phyloP scores from a whole-genome alignment of 2,329 filamentous ascomycete genomes.

The Colletotrichum scovillei region DNA sequence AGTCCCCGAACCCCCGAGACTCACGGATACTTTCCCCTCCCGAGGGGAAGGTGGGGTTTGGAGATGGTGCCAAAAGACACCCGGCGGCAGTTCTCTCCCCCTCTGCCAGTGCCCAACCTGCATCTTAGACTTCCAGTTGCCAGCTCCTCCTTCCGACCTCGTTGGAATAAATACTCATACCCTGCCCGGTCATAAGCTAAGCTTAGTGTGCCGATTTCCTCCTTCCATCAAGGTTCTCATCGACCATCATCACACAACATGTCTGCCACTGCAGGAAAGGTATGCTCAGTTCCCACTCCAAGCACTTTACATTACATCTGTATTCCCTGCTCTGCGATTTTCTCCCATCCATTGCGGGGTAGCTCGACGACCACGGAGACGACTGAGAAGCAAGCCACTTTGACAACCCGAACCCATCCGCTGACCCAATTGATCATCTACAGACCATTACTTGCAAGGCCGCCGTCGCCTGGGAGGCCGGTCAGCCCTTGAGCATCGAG shows the following conservation, averaged over 20 bases:
- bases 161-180: slow-evolving; percentile 34
- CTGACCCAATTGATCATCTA: slow-evolving; percentile 18
- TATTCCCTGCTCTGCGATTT: slow-evolving; percentile 14
- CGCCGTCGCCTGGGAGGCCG: slow-evolving; percentile 96
- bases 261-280: slow-evolving; percentile 38
- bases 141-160: neutral
- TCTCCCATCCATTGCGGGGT: slow-evolving; percentile 27
- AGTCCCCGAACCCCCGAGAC: slow-evolving; percentile 34
- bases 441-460: slow-evolving; percentile 98
- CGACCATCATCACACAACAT: slow-evolving; percentile 26
- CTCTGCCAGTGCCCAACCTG: neutral
- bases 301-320: neutral
- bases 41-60: slow-evolving; percentile 32
- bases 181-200: slow-evolving; percentile 23
- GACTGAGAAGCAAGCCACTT: neutral
- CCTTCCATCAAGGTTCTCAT: slow-evolving; percentile 38
- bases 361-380: slow-evolving; percentile 8
- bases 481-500: slow-evolving; percentile 88
- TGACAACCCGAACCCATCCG: neutral
- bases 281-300: slow-evolving; percentile 11
- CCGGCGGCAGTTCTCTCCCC: slow-evolving; percentile 28
- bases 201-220: slow-evolving; percentile 22
- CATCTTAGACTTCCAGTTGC: slow-evolving; percentile 6
- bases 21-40: slow-evolving; percentile 12
- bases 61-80: slow-evolving; percentile 18